These are phyloP conservation scores for Cerrena zonata DNA, from an alignment of 1,284 basidiomycete genomes.

Conservation along the genomic window DNA sequence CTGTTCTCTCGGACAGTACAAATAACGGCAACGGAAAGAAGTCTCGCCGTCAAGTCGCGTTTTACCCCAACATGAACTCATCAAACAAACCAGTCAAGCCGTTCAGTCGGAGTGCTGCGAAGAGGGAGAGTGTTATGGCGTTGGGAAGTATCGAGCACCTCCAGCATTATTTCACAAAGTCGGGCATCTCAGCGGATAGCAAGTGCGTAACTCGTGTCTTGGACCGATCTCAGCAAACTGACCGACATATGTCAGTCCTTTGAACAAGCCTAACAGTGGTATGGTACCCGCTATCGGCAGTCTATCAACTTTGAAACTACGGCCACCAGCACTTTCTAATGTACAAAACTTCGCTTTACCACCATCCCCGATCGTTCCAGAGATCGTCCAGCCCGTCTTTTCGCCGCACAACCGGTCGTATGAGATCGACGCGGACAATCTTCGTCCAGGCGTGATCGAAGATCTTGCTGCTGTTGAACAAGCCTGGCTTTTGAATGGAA, in stretches of 20 bases:
- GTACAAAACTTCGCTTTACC: slow-evolving; percentile 54
- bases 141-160: slow-evolving; percentile 82
- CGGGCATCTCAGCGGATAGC: slow-evolving; percentile 65
- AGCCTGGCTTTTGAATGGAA: slow-evolving; percentile 46
- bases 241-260: slow-evolving; percentile 34
- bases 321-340: slow-evolving; percentile 26
- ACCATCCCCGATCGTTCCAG: slow-evolving; percentile 58
- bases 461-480: slow-evolving; percentile 58
- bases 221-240: slow-evolving; percentile 11
- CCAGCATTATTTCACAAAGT: slow-evolving; percentile 84
- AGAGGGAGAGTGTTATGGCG: slow-evolving; percentile 81
- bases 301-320: slow-evolving; percentile 32
- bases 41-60: slow-evolving; percentile 57
- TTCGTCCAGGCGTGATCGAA: slow-evolving; percentile 64
- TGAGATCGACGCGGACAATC: slow-evolving; percentile 66
- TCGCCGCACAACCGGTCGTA: slow-evolving; percentile 54
- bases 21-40: slow-evolving; percentile 27
- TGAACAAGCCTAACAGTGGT: slow-evolving; percentile 51
- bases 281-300: slow-evolving; percentile 73
- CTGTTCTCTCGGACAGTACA: neutral
- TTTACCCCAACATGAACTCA: slow-evolving; percentile 69
- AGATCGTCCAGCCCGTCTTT: slow-evolving; percentile 37
- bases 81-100: slow-evolving; percentile 69
- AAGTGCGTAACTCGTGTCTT: slow-evolving; percentile 43
- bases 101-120: slow-evolving; percentile 79